Evolutionary conservation across 106 monocot species (phyloP).

Genomic region (Dendrobium catenatum): DNA sequence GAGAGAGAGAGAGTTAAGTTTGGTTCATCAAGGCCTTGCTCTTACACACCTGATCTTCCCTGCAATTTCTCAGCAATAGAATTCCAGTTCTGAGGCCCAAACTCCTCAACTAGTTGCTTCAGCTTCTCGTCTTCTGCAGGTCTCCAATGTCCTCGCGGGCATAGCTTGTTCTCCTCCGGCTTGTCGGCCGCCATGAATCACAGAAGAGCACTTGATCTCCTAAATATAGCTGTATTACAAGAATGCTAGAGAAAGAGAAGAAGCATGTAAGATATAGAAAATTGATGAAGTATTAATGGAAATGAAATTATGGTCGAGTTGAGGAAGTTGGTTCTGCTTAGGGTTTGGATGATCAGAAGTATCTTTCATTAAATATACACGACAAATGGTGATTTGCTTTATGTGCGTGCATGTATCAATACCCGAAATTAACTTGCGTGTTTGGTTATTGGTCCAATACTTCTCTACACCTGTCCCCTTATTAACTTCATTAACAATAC

Average conservation of each 20-base stretch:
- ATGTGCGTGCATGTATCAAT: not conserved
- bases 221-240: not conserved
- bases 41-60: constrained; percentile 65
- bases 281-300: not conserved
- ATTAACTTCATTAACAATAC: constrained; percentile 4
- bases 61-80: constrained; percentile 72
- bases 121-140: constrained; percentile 79
- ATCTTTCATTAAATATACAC: not conserved
- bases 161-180: constrained; percentile 11
- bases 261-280: too few relatives aligned
- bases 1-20: not conserved
- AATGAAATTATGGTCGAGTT: not conserved
- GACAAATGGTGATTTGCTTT: not conserved
- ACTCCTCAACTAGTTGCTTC: constrained; percentile 54
- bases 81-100: constrained; percentile 94
- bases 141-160: constrained; percentile 78
- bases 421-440: not conserved
- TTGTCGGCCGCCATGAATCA: constrained; percentile 12
- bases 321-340: not conserved
- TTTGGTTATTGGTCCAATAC: not conserved
- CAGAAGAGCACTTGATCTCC: not conserved
- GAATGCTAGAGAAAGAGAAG: not conserved
- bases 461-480: not conserved
- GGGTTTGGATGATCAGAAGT: constrained; percentile 1
- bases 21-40: not conserved